Base-by-base conservation (phyloP, 2,329 filamentous ascomycete species). In the Acrodontium crateriforme region DNA sequence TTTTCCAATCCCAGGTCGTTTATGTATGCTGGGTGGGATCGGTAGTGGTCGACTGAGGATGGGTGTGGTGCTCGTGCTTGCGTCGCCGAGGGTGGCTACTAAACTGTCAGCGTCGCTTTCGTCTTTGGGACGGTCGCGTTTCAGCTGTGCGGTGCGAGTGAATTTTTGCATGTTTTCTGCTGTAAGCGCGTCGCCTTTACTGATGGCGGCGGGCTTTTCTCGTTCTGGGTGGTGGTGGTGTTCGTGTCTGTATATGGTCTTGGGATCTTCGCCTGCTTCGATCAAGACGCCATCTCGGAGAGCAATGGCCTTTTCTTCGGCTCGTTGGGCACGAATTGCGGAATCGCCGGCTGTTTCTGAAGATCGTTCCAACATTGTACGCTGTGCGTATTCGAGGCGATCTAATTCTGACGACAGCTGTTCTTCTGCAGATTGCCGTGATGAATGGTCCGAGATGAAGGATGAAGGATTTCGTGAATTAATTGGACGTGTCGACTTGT, bases 201-300 rank as follows among this genome's bases (percentile, higher is more conserved):
- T 28, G 2, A 11, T 28, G 6, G 18, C 21, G n/a, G n/a, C n/a
- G n/a, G n/a, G n/a, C n/a, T n/a, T 3, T 17, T 25, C 19, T 41
- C 30, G 10, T 37, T 28, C 9, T 28, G 29, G 16, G 22, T 30
- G 22, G 27, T 20, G 39, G 22, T 33, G 34, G 8, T 40, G 11
- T 3, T 35, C 36, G 8, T 39, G 34, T 10, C 45, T 45, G 6
- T 47, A 28, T 16, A 38, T 37, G 4, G 36, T 36, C 19, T 45
- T 47, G 1, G 55, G 53, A 24, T 55, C 44, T 12, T 58, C 57
- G 18, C 55, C 60, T 12, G 59, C 53, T n/a, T 56, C 58, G 10
- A 71, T 53, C 11, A 72, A 46, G 39, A 69, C 69, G 33, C 69
- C 62, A 39, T 72, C 65, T 10, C 67, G 55, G 4, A 71, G 46